These are phyloP conservation scores for Fusarium algeriense DNA, from an alignment of 2,329 filamentous ascomycete species.

Conservation along the genomic window DNA sequence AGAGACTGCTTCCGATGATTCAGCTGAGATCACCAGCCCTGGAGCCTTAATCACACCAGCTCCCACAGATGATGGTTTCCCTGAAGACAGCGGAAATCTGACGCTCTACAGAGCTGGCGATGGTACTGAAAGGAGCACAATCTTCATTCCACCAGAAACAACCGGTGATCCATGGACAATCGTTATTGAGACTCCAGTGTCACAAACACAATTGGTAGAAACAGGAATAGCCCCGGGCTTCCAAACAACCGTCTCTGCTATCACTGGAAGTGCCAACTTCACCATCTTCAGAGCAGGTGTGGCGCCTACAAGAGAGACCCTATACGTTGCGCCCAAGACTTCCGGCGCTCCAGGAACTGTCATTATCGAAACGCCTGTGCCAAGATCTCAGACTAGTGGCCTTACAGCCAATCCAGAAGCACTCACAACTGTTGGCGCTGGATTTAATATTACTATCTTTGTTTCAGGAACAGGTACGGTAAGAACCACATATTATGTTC, in stretches of 20 bases:
- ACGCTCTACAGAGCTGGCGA: slow-evolving; percentile 15
- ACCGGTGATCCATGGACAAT: slow-evolving; percentile 9
- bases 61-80: background rate
- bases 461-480: background rate
- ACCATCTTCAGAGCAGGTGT: slow-evolving; percentile 15
- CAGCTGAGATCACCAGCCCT: background rate
- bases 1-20: background rate
- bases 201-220: background rate
- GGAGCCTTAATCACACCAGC: background rate
- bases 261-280: slow-evolving; percentile 1
- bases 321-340: background rate
- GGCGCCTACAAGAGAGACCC: background rate
- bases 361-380: slow-evolving; percentile 15
- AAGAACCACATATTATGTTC: slow-evolving; percentile 5
- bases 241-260: background rate
- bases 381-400: background rate
- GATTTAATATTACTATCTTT: background rate
- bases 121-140: background rate
- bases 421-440: background rate
- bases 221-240: slow-evolving; percentile 7
- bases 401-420: background rate
- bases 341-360: slow-evolving; percentile 8
- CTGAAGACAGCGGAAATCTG: background rate
- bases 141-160: slow-evolving; percentile 14
- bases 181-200: slow-evolving; percentile 11